Conservation (phyloP, 2,329 filamentous ascomycete genomes). For the Pseudofabraea citricarpa region DNA sequence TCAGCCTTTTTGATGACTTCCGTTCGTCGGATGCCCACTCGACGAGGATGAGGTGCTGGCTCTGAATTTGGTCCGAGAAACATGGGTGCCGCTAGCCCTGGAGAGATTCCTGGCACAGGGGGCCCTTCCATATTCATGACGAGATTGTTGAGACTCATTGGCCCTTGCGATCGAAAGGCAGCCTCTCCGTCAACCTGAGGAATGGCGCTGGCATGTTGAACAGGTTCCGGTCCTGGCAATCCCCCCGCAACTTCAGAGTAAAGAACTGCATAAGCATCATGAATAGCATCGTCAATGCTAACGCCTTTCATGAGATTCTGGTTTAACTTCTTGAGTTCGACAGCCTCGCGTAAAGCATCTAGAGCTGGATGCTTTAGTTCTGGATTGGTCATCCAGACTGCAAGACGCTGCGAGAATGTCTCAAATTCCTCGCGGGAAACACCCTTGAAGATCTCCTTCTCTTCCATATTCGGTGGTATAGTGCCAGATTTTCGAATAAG, state of each 20-base stretch:
- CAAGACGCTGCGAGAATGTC: conserved; percentile 51
- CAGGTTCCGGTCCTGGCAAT: conserved; percentile 35
- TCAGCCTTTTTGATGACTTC: conserved; percentile 60
- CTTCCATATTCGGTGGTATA: conserved; percentile 56
- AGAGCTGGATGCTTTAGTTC: conserved; percentile 43
- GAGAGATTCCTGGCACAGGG: not conserved
- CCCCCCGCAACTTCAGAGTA: conserved; percentile 62
- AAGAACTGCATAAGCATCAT: conserved; percentile 78
- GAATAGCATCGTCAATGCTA: conserved; percentile 88
- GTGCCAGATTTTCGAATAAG: conserved; percentile 52
- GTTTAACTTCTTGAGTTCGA: conserved; percentile 76
- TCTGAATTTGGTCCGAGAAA: conserved; percentile 9
- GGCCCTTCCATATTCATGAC: conserved; percentile 25
- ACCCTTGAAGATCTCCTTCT: conserved; percentile 62
- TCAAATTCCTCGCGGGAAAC: conserved; percentile 63
- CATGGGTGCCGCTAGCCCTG: not conserved
- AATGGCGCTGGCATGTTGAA: conserved; percentile 41
- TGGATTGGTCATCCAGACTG: conserved; percentile 50
- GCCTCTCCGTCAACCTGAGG: conserved; percentile 41
- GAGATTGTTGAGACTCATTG: conserved; percentile 27
- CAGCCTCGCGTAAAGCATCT: conserved; percentile 59
- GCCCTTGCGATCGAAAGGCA: conserved; percentile 19
- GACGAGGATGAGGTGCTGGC: conserved; percentile 20
- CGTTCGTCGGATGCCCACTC: conserved; percentile 23
- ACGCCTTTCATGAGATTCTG: conserved; percentile 80